Evolutionary conservation across 768 basidiomycete genomes (phyloP).

Genomic region (Lactifluus rugatus): DNA sequence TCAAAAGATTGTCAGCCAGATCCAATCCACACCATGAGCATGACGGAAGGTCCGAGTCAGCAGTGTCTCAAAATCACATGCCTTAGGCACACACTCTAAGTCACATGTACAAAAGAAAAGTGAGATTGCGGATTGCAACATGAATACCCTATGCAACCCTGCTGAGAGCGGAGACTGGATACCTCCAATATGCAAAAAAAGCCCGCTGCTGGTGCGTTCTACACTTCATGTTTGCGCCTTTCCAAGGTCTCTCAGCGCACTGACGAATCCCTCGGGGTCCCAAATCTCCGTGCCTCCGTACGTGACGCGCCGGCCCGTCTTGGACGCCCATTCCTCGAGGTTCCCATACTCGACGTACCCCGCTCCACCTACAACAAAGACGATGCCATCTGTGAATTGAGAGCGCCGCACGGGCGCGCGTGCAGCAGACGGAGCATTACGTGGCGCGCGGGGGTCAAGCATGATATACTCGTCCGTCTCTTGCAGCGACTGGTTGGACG

Average conservation of each 20-base stretch:
- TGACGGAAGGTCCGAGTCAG: no score
- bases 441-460: slow-evolving; percentile 33
- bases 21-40: no score
- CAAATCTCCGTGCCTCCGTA: slow-evolving; percentile 96
- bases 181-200: neutral
- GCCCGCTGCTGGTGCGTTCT: no score
- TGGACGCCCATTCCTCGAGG: slow-evolving; percentile 83
- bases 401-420: slow-evolving; percentile 40
- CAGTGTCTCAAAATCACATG: no score
- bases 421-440: slow-evolving; percentile 27
- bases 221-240: slow-evolving; percentile 28
- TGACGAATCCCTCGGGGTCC: slow-evolving; percentile 79
- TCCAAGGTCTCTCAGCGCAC: slow-evolving; percentile 56
- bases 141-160: neutral
- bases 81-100: no score
- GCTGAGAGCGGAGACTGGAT: neutral
- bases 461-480: slow-evolving; percentile 44
- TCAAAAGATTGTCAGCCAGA: no score
- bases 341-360: slow-evolving; percentile 98
- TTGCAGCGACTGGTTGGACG: slow-evolving; percentile 76
- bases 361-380: slow-evolving; percentile 94
- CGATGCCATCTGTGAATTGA: slow-evolving; percentile 81
- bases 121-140: neutral
- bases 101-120: neutral
- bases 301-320: slow-evolving; percentile 74